These are phyloP conservation scores for Plasmodiophora brassicae DNA, from an alignment of 208 protist species.

Conservation along the genomic window DNA sequence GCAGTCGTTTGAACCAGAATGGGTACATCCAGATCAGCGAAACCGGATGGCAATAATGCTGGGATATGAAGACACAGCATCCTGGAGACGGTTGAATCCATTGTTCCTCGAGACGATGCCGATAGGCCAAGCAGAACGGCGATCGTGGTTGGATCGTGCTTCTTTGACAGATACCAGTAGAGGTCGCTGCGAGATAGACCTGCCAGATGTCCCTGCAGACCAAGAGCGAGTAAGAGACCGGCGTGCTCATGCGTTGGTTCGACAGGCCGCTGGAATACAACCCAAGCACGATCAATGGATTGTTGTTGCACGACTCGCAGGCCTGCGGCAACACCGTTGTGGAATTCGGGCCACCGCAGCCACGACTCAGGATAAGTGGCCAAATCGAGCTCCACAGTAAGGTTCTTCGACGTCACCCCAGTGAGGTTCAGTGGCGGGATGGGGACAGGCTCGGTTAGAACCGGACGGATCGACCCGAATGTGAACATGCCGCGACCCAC, in stretches of 20 bases:
- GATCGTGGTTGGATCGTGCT: constrained; percentile 65
- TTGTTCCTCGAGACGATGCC: constrained; percentile 56
- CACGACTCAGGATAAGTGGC: constrained; percentile 17
- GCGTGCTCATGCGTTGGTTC: constrained; percentile 52
- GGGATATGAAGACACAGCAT: constrained; percentile 71
- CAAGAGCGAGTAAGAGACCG: constrained; percentile 69
- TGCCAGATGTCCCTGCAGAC: constrained; percentile 66
- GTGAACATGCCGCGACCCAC: constrained; percentile 70
- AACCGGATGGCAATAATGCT: constrained; percentile 62
- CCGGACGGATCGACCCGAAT: constrained; percentile 50
- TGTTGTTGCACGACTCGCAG: constrained; percentile 45
- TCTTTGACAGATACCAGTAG: constrained; percentile 47
- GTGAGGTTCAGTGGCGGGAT: constrained; percentile 58
- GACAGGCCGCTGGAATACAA: constrained; percentile 63
- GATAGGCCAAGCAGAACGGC: constrained; percentile 67
- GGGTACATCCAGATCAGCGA: constrained; percentile 62
- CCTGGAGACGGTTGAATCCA: constrained; percentile 60
- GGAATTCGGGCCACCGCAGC: constrained; percentile 68
- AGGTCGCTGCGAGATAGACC: constrained; percentile 61
- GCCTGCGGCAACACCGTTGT: constrained; percentile 69
- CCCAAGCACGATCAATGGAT: constrained; percentile 63
- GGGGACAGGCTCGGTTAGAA: constrained; percentile 59
- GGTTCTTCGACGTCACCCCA: constrained; percentile 49
- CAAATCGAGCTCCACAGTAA: constrained; percentile 48
- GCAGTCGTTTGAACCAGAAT: constrained; percentile 62